Base-by-base conservation (phyloP, 805 yeast species). In the Tetrapisispora taiwanensis region DNA sequence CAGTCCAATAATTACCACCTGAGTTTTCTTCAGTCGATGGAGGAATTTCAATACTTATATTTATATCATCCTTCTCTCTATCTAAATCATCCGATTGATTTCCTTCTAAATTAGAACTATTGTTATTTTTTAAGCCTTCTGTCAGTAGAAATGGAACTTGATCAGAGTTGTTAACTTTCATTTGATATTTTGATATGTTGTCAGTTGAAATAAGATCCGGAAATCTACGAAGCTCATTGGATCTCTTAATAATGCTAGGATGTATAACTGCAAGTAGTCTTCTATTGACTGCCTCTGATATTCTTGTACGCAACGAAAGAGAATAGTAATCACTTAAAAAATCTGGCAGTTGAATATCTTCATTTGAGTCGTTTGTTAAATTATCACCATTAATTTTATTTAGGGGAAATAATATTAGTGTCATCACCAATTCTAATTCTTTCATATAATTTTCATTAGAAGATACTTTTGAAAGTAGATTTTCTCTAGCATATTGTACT, bases 361-460 rank as follows among this genome's bases (percentile, higher is more conserved):
- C 37, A 10, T 37, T 33, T 8, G 22, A 15, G 8, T 37, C 32
- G 10, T n/a, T 26, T 37, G n/a, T 7, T 15, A 30, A 37, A 10
- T 26, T 18, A 4, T 37, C 26, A 10, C 4, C 24, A 36, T 46
- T 48, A 47, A 66, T 64, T 26, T 51, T 55, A 14, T 52, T 57
- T 18, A 58, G 57, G 1, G 76, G 72, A 48, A 72, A 73, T 32
- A 78, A 76, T 31, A 88, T 65, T 47, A 88, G 68, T 19, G 95
- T 86, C 92, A 88, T 84, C 2, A 94, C 79, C 36, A 80, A 68
- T 58, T 89, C 95, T 48, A 88, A 65, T 50, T 85, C 90, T 44
- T 75, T 74, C 62, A 87, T 70, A 47, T 82, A 76, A 45, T 68
- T 68, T 49, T 67, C 67, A 39, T 79, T 79, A 41, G 74, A 71